Evolutionary conservation across 768 basidiomycete genomes (phyloP).

Genomic region (Naematelia aurantialba): DNA sequence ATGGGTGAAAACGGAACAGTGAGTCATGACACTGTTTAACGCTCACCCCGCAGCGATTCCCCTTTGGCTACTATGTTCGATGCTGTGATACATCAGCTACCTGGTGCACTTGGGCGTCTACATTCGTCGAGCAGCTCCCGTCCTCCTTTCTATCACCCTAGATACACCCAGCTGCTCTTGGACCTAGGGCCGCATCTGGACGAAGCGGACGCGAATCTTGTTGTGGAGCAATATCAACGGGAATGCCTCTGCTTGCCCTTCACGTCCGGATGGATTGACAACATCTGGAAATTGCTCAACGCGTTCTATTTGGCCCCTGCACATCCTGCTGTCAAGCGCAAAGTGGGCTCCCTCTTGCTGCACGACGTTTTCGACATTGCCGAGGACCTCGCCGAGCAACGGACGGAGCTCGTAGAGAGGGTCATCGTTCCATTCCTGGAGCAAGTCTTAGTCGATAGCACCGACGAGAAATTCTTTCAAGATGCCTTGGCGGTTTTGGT

Average conservation of each 20-base stretch:
- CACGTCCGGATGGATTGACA: constrained; percentile 46
- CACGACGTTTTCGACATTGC: constrained; percentile 45
- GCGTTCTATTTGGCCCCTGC: constrained; percentile 32
- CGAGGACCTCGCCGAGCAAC: constrained; percentile 37
- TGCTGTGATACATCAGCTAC: constrained; percentile 35
- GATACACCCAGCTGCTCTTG: constrained; percentile 48
- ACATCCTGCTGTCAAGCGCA: constrained; percentile 14
- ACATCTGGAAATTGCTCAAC: constrained; percentile 45
- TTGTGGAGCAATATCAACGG: constrained; percentile 45
- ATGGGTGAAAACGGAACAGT: constrained; percentile 22
- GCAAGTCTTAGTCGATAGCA: constrained; percentile 41
- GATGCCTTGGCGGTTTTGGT: constrained; percentile 43
- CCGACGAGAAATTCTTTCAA: constrained; percentile 46
- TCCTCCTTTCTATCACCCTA: constrained; percentile 36
- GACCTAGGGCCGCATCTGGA: constrained; percentile 47
- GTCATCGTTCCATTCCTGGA: constrained; percentile 51
- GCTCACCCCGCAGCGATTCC: constrained; percentile 3
- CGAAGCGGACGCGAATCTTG: constrained; percentile 34
- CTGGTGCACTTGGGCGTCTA: constrained; percentile 31
- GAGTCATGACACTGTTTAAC: constrained; percentile 15
- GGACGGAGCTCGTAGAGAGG: constrained; percentile 41
- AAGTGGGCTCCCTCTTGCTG: constrained; percentile 41
- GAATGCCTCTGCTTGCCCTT: constrained; percentile 48
- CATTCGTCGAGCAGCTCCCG: constrained; percentile 27
- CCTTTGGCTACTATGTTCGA: constrained; percentile 22